A percentile compares a stretch with the other conserved stretches of the same genome.
Conservation (phyloP, 176 grass and related monocot species). For the Triticum timopheevii region DNA sequence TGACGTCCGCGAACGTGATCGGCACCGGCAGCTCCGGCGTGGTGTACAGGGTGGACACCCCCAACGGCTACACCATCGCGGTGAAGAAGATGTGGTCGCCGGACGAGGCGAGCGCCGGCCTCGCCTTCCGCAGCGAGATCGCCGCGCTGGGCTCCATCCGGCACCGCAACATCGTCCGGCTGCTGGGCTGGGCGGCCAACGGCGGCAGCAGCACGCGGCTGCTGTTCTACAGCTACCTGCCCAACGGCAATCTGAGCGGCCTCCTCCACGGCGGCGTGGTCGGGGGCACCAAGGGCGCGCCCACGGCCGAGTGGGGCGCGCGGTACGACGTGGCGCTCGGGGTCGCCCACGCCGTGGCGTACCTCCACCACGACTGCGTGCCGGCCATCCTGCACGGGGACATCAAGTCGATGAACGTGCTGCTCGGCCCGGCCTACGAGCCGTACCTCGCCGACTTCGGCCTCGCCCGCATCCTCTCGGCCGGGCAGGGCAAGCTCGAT, state of each 20-base stretch:
- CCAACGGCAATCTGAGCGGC: conserved; percentile 83
- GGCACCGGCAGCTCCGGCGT: conserved; percentile 84
- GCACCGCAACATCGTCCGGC: conserved; percentile 89
- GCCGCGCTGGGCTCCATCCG: conserved; percentile 78
- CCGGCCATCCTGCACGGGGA: conserved; percentile 96
- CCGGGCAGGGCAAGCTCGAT: conserved; percentile 10
- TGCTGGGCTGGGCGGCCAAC: conserved; percentile 84
- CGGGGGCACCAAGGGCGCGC: conserved; percentile 44
- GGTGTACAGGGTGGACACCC: conserved; percentile 81
- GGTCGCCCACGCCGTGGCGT: conserved; percentile 83
- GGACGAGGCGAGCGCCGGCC: conserved; percentile 35
- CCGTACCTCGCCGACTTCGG: conserved; percentile 98
- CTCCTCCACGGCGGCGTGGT: conserved; percentile 57
- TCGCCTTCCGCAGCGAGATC: conserved; percentile 83
- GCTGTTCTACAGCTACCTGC: conserved; percentile 86
- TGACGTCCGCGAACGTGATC: conserved; percentile 88
- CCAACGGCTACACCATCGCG: conserved; percentile 58
- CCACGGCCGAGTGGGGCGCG: conserved; percentile 56
- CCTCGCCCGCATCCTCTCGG: conserved; percentile 77
- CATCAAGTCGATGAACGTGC: conserved; percentile 94
- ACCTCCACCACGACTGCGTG: conserved; percentile 95
- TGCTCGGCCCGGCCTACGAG: conserved; percentile 74
- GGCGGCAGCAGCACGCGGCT: conserved; percentile 56
- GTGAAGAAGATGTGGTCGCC: conserved; percentile 97
- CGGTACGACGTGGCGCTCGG: conserved; percentile 71